Base-by-base conservation (phyloP, 805 yeast species). In the Cyberlindnera lachancei region DNA sequence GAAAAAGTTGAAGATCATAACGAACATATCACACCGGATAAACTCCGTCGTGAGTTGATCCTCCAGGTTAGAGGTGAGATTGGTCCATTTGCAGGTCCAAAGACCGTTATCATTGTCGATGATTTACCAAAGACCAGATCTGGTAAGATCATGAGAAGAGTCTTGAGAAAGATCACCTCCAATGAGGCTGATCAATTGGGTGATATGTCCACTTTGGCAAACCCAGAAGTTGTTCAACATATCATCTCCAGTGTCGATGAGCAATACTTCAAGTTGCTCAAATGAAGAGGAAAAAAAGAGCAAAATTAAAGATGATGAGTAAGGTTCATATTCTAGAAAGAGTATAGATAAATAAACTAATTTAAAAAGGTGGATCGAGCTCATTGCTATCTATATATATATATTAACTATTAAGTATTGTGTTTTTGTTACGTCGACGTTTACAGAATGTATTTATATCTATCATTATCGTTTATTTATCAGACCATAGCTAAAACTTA, bases 61-160 rank as follows among this genome's bases (percentile, higher is more conserved):
- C 64, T 87, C 61, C 85, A 86, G 41, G 96, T 92, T 31, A 76
- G 98, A 61, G 81, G 84, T 58, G 86, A 81, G 53, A 87, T 87
- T 58, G 95, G 95, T 27, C 77, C 77, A 27, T 86, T 55, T 34
- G 98, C 98, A 15, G 94, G 97, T 36, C 98, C 98, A 54, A 88
- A 88, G 62, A 66, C 78, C 31, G 78, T 88, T 37, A 66, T 80
- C 48, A 64, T 88, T 38, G 94, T 90, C 35, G 79, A 76, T 39
- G 97, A 92, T 56, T 74, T 92, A 59, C 98, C 98, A 63, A 92
- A 90, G 74, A 92, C 98, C 16, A 78, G 98, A 66, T 86, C 96
- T 9, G 98, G 98, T 49, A 92, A 92, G 72, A 90, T 92, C 56
- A 90, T 92, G 95, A 83, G 98, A 71, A 84, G 98, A 68, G 82